These are phyloP conservation scores for Eleusine indica DNA, from an alignment of 176 grass and related monocot species.

Conservation along the genomic window DNA sequence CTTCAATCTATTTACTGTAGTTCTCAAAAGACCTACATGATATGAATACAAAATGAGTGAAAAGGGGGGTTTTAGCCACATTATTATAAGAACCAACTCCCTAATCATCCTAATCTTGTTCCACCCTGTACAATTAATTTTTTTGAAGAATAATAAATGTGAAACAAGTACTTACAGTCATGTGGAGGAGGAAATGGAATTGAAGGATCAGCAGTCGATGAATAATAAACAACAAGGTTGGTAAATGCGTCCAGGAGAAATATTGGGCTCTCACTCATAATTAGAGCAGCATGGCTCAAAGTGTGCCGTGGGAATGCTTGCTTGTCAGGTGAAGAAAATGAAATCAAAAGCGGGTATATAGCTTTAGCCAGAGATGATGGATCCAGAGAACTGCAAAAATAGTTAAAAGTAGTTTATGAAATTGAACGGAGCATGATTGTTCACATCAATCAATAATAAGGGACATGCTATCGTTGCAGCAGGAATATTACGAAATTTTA, in stretches of 20 bases:
- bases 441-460: background rate
- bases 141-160: background rate
- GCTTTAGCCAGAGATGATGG: slow-evolving; percentile 75
- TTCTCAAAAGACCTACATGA: slow-evolving; percentile 73
- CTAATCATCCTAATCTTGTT: background rate
- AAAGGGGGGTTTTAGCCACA: background rate
- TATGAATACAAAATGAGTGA: slow-evolving; percentile 11
- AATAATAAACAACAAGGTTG: slow-evolving; percentile 83
- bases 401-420: slow-evolving; percentile 37
- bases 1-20: slow-evolving; percentile 67
- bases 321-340: slow-evolving; percentile 84
- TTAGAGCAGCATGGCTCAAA: slow-evolving; percentile 79
- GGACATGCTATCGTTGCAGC: background rate
- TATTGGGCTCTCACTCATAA: slow-evolving; percentile 88
- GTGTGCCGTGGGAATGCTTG: slow-evolving; percentile 92
- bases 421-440: slow-evolving; percentile 20
- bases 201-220: slow-evolving; percentile 66
- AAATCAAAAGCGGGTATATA: slow-evolving; percentile 81
- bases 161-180: slow-evolving; percentile 72
- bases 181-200: slow-evolving; percentile 90
- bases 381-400: slow-evolving; percentile 72
- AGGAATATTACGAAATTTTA: slow-evolving; percentile 2
- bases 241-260: slow-evolving; percentile 97
- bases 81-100: background rate
- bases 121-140: background rate